Base-by-base conservation (phyloP, 768 basidiomycete species). In the Xerocomellus dryophilus region DNA sequence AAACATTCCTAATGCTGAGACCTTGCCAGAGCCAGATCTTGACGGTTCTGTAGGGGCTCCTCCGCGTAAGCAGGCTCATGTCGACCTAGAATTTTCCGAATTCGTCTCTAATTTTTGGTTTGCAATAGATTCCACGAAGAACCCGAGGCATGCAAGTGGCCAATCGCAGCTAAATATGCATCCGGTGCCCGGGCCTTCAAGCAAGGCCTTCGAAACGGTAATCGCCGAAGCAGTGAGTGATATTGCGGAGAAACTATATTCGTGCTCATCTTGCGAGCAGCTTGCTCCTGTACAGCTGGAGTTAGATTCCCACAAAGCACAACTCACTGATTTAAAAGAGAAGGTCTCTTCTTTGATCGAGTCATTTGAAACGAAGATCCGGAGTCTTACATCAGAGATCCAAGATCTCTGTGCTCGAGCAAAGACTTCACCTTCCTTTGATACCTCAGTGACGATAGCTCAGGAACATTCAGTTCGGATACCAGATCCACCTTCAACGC, bases 271-370 rank as follows among this genome's bases (percentile, higher is more conserved):
- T 34, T 12, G 29, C 55, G 50, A 55, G 34, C 45, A 83, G 82
- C 59, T 82, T 51, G 75, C 73, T 35, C 82, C 84, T 17, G 62
- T 86, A 14, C 74, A 79, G 49, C 74, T 76, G 46, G 81, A 81
- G 60, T 62, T 82, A 20, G 70, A 77, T 51, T 66, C 71, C 4
- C 71, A 83, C 47, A 78, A 76, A 63, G 63, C 72, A 32, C 79
- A 83, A 60, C 61, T 82, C 20, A 69, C 56, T 27, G 67, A 72
- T 38, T 50, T 70, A 12, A 71, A 59, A 52, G 63, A 71, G 35
- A 70, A 69, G 43, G 59, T 70, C 15, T 54, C 71, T 47, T 57
- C 53, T 49, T 18, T 70, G 48, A 57, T 70, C 15, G 65, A 66
- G 34, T 66, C 66, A 10, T 71, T 70, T 34, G 74, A 74, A 58